Evolutionary conservation across 2,329 filamentous ascomycete species (phyloP).

Genomic region (Epicoccum sorghinum): DNA sequence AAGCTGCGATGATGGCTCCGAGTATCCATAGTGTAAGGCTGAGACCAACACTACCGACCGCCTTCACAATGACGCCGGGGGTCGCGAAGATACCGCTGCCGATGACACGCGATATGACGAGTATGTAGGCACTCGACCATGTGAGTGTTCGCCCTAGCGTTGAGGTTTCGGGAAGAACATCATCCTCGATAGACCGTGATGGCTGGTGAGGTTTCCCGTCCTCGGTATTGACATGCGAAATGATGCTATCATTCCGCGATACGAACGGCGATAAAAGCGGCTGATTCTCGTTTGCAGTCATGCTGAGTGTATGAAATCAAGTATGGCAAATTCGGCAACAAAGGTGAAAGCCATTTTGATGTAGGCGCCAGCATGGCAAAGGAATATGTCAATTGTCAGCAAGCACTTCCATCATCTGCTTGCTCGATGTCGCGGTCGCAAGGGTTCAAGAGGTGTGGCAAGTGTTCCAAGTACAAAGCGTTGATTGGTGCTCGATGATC

Average conservation of each 20-base stretch:
- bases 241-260: constrained; percentile 25
- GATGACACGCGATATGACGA: constrained; percentile 72
- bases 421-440: constrained; percentile 9
- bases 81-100: constrained; percentile 76
- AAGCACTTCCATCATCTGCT: constrained; percentile 23
- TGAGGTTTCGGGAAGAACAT: constrained; percentile 65
- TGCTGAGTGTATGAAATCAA: constrained; percentile 9
- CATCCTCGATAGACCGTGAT: constrained; percentile 57
- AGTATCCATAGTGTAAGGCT: constrained; percentile 67
- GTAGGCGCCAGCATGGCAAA: neutral
- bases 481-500: constrained; percentile 7
- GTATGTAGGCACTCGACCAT: constrained; percentile 69
- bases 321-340: neutral
- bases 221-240: constrained; percentile 22
- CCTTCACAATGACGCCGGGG: constrained; percentile 69
- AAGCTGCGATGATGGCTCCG: constrained; percentile 66
- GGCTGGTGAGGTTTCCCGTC: constrained; percentile 21
- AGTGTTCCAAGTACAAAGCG: constrained; percentile 3
- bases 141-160: constrained; percentile 64
- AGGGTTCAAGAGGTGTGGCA: constrained; percentile 5
- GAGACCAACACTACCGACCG: constrained; percentile 70
- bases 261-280: constrained; percentile 29
- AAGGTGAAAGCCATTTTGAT: neutral
- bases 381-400: constrained; percentile 34
- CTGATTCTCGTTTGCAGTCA: constrained; percentile 24